Evolutionary conservation across 768 basidiomycete species (phyloP), one percentile per base, ranked within the genome.

Genomic region (Leccinellum albellum): DNA sequence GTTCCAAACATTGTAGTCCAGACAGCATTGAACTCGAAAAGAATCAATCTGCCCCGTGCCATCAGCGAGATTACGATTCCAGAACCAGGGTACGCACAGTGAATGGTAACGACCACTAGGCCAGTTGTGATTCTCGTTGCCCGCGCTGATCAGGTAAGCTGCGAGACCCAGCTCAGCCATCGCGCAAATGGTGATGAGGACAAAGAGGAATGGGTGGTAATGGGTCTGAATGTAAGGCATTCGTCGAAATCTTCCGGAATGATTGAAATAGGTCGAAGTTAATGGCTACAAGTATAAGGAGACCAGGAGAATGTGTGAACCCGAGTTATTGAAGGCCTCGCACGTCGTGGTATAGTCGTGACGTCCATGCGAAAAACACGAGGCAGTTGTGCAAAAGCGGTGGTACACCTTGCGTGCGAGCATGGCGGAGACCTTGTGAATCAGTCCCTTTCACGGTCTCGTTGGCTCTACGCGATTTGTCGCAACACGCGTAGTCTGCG

Each of bases 1-100:
- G 80, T 75, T 14, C 84, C 79, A 67, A 89, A 91, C 44, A 89
- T 62, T 2, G 81, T 76, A n/a, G 89, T 91, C 89, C 90, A 91
- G 37, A 81, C 78, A 21, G 87, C 78, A 61, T 83, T 82, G 70
- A 88, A 86, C 57, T 83, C 74, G 57, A 84, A 79, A 49, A 85
- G 70, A 49, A 86, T 81, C 54, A 87, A 64, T 40, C 83, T 85
- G 53, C 15, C 6, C 31, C 24, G 31, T 46, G 42, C 29, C n/a
- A 15, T 63, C 46, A 66, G 56, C 46, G 51, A 52, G 20, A 33
- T 28, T 6, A 44, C n/a, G 33, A 21, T 50, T 42, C 35, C 29
- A 24, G 15, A 51, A 33, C 3, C 31, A 58, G 50, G n/a, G 42
- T 15, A 77, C 83, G 66, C 62, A 87, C 84, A 89, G 66, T 7